Evolutionary conservation across 768 basidiomycete species (phyloP).

Genomic region (Russula foetens): DNA sequence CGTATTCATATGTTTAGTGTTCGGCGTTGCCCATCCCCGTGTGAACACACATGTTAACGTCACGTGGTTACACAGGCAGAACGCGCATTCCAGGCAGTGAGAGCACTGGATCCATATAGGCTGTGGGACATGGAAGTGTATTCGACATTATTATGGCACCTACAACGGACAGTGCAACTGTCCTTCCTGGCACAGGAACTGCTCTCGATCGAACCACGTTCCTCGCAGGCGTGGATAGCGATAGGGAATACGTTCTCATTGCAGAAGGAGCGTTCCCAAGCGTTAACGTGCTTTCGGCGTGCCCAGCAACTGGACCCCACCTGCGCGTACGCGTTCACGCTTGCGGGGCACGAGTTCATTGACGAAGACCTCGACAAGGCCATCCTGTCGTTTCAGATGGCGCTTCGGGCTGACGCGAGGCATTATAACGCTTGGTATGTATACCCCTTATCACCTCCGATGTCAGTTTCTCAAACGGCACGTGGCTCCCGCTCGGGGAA

Average conservation of each 20-base stretch:
- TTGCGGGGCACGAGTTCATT: conserved; percentile 94
- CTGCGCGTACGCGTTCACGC: conserved; percentile 92
- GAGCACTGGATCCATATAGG: conserved; percentile 83
- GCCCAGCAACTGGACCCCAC: conserved; percentile 83
- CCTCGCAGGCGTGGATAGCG: conserved; percentile 91
- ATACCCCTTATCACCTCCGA: conserved; percentile 1
- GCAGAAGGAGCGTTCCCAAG: conserved; percentile 89
- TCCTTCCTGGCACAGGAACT: conserved; percentile 92
- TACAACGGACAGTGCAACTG: conserved; percentile 74
- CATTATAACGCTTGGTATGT: conserved; percentile 98
- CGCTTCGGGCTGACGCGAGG: conserved; percentile 82
- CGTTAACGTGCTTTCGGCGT: conserved; percentile 88
- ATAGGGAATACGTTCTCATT: conserved; percentile 94
- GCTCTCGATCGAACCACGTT: conserved; percentile 72
- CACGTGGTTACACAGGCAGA: conserved; percentile 54
- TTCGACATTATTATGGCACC: conserved; percentile 93
- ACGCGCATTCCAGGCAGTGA: conserved; percentile 75
- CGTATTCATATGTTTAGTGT: conserved; percentile 26
- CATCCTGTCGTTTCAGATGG: conserved; percentile 84
- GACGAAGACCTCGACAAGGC: conserved; percentile 94
- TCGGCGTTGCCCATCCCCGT: neutral
- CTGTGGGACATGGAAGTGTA: conserved; percentile 93
- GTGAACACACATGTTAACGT: conserved; percentile 7
- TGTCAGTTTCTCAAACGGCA: conserved; percentile 10
- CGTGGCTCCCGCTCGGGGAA: neutral